Conservation (phyloP, 306 rosid species). For the Nissolia schottii region DNA sequence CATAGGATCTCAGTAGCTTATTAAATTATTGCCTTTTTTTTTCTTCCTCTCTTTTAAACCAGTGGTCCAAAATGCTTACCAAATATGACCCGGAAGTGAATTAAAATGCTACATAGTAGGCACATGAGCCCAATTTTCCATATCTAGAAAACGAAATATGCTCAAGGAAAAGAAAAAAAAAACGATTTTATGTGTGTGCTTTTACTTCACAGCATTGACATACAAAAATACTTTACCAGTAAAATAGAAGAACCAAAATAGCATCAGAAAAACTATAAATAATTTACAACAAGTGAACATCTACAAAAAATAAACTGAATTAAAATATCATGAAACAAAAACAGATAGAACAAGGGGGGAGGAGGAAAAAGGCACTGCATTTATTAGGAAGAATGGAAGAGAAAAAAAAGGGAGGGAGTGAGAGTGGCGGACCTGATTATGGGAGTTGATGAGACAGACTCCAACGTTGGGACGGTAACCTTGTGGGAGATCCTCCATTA, state of each 20-base stretch:
- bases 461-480: conserved; percentile 99
- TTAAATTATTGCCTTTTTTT: not conserved
- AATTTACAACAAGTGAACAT: not conserved
- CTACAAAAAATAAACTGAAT: not conserved
- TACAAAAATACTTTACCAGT: not conserved
- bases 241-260: conserved; percentile 4
- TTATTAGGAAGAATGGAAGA: not conserved
- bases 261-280: not conserved
- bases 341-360: not conserved
- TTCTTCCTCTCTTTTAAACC: not conserved
- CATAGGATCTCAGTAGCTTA: not conserved
- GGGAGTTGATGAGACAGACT: conserved; percentile 84
- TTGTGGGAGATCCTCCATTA: conserved; percentile 84
- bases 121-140: conserved; percentile 2
- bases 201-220: not conserved
- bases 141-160: conserved; percentile 16
- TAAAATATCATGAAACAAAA: not conserved
- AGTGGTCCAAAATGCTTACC: not conserved
- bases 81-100: not conserved
- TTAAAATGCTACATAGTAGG: not conserved
- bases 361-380: not conserved
- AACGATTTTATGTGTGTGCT: not conserved
- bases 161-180: not conserved
- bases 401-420: not conserved
- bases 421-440: conserved; percentile 48